Base-by-base conservation (phyloP, 2,329 filamentous ascomycete genomes). In the Paecilomyces fulvus region DNA sequence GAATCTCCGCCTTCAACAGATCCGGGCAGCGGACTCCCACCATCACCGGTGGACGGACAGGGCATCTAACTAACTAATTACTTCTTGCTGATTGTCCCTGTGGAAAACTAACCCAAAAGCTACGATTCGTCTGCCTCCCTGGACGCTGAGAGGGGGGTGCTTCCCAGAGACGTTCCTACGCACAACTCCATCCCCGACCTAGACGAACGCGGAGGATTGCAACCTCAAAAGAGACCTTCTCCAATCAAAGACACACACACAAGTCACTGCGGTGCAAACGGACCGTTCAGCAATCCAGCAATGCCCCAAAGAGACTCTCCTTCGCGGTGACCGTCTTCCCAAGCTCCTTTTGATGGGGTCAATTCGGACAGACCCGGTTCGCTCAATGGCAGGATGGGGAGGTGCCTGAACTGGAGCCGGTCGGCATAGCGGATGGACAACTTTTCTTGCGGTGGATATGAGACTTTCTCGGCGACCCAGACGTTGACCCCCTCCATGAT, bases 391-490 rank as follows among this genome's bases (percentile, higher is more conserved):
- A 49, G 25, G 48, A 23, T 28, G 48, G 48, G 48, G 48, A 49
- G 28, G 48, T 49, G 21, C 48, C 48, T 49, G 48, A 49, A 49
- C 48, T 28, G 20, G 25, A 49, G 48, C 48, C 21, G 10, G 48
- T 28, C 21, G 48, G 25, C 25, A 28, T 21, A 21, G 4, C 48
- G 20, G 48, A 49, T 17, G 37, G 12, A 49, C 48, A 3, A 49
- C 48, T 23, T 43, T 43, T 43, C 14, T 37, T 43, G 37, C 17
- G 37, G 37, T 43, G 37, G 37, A 43, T 43, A 49, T n/a, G 48
- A 49, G 48, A 2, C 48, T 49, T 49, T 49, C 48, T 49, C 48
- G 48, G 48, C 48, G 48, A 49, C 48, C 48, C 48, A 49, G 48
- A 49, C 12, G 48, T 25, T 28, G 25, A 49, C 48, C 43, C 21